Base-by-base conservation (phyloP, 169 alveolate species). In the Plasmodium gaboni region DNA sequence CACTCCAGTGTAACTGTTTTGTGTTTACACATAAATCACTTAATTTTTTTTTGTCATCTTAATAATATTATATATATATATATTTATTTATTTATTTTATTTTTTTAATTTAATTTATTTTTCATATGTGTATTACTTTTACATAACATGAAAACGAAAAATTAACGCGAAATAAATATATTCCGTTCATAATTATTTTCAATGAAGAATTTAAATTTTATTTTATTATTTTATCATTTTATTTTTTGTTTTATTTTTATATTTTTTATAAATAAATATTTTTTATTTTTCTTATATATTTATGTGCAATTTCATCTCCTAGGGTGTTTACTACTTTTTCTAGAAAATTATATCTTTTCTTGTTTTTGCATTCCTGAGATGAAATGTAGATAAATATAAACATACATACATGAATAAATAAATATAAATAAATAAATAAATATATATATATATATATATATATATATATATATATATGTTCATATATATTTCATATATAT, bases 231-330 rank as follows among this genome's bases (percentile, higher is more conserved):
- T 60, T 9, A 60, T 24, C 68, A 57, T 12, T 6, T 42, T 68
- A n/a, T 68, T 2, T 13, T 69, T 44, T 69, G 10, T 42, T 70
- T 42, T 70, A 46, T 70, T 46, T 15, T 44, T 70, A 46, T 55
- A 8, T 50, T 17, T 72, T 32, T 85, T 53, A 85, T 60, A 85
- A 70, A 63, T 85, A 60, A 24, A 85, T 53, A 46, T 85, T 32
- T 72, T 85, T 96, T 12, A 96, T 73, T 74, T 94, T 94, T 53
- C 98, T 85, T 61, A 96, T 93, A 88, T 93, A 94, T 64, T 96
- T 94, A 24, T 96, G 94, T n/a, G 97, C 94, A 28, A 94, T 71
- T 72, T 96, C 97, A 59, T 96, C 97, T 17, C 98, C 98, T 9
- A 96, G 91, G 28, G 93, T 96, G 53, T 92, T 94, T 13, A 96